phyloP scores from a whole-genome alignment of 139 green algal genomes.

The Tetraselmis chui region DNA sequence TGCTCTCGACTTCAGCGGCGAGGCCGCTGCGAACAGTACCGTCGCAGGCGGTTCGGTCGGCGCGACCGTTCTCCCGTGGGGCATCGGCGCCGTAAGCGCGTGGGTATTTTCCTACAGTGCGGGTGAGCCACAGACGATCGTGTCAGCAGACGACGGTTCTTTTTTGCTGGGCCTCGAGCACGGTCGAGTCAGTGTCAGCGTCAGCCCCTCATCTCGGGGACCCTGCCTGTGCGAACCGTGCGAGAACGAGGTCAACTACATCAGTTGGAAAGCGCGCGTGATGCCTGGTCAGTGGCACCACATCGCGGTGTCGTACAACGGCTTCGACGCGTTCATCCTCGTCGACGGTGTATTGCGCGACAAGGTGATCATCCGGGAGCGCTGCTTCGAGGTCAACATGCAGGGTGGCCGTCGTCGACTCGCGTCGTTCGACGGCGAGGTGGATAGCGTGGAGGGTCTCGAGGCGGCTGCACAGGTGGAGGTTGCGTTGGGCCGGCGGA shows the following conservation, averaged over 20 bases:
- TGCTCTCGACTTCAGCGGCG: neutral
- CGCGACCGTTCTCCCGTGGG: neutral
- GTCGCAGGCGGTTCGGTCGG: neutral
- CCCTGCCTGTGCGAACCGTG: neutral
- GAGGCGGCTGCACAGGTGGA: neutral
- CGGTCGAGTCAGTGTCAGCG: neutral
- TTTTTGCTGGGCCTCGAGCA: conserved; percentile 8
- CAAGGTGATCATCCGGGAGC: neutral
- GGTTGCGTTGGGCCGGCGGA: neutral
- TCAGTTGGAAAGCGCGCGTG: neutral
- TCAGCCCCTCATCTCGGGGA: neutral
- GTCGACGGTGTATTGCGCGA: conserved; percentile 7
- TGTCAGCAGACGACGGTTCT: neutral
- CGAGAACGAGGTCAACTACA: conserved; percentile 3
- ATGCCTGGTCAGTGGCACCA: conserved; percentile 6
- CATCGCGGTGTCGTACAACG: conserved; percentile 15
- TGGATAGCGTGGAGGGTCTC: neutral
- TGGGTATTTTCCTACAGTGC: conserved; percentile 8
- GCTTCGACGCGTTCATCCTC: neutral
- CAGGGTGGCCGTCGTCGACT: neutral
- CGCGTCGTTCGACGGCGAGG: neutral
- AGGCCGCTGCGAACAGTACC: neutral
- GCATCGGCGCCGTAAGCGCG: neutral
- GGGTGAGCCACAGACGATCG: neutral
- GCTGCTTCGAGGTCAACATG: neutral